Evolutionary conservation across 2,329 filamentous ascomycete genomes (phyloP), one percentile per base, ranked within the genome.

Genomic region (Fusarium floridanum): DNA sequence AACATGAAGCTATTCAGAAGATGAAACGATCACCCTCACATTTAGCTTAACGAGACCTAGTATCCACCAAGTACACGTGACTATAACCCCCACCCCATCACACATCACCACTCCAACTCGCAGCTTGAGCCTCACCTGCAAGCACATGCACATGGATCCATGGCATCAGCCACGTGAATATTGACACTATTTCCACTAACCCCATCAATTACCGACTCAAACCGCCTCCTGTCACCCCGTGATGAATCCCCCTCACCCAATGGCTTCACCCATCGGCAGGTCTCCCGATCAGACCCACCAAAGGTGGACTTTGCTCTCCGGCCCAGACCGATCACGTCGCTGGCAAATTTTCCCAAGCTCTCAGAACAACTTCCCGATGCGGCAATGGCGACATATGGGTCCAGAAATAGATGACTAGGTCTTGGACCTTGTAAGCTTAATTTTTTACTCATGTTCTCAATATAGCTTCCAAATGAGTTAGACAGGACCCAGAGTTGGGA

Each of bases 291-390:
- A 6, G 62, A 48, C 41, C 61, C 56, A 53, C 20, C 36, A 27
- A 43, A 32, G 1, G 37, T 56, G 48, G 32, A 45, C 36, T 32
- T 62, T 45, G 20, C 57, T 36, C 27, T 48, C 37, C n/a, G 39
- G 63, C 22, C 50, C 8, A 20, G 43, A 17, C 34, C 34, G 11
- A 59, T 45, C 63, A 50, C 10, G 27, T 59, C 36, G 27, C n/a
- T 17, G 36, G 8, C 12, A 50, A 59, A 16, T 39, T 53, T 69
- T 56, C 14, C 14, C 6, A 7, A 16, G 48, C 37, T 67, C 65
- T 71, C 61, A 60, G 59, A 3, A 45, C 9, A 68, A 32, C 60
- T 71, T 68, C 68, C 60, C 20, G 6, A 66, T 67, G 45, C 14
- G 29, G 67, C n/a, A 57, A 64, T 68, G 37, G 48, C 53, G 24